These are phyloP conservation scores for Schizosaccharomyces octosporus DNA, from an alignment of 805 yeast species.

Conservation along the genomic window DNA sequence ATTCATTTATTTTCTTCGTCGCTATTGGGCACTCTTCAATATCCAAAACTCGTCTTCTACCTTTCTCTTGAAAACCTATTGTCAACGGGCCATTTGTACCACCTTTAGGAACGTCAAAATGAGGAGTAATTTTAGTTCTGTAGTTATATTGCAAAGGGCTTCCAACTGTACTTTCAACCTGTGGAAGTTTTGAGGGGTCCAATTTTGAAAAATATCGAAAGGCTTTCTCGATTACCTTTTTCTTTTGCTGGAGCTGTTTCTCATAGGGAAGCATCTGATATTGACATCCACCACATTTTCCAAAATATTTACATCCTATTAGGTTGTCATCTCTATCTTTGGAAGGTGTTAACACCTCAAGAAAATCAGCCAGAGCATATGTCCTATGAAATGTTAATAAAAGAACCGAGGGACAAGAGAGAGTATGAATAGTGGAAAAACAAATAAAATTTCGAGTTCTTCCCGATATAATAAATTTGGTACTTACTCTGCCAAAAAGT, in stretches of 20 bases:
- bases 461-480: too few species aligned
- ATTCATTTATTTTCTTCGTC: constrained; percentile 50
- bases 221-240: constrained; percentile 56
- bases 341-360: constrained; percentile 24
- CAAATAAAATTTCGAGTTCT: too few species aligned
- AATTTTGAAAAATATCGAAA: constrained; percentile 38
- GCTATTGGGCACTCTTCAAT: constrained; percentile 89
- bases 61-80: constrained; percentile 72
- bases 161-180: constrained; percentile 34
- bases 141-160: constrained; percentile 59
- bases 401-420: too few species aligned
- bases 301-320: constrained; percentile 62
- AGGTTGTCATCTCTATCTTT: constrained; percentile 29
- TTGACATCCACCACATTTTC: constrained; percentile 86
- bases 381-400: background rate
- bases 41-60: constrained; percentile 45
- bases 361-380: constrained; percentile 37
- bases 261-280: constrained; percentile 56
- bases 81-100: constrained; percentile 27
- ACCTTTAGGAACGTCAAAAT: constrained; percentile 52
- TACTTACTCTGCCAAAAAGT: constrained; percentile 9
- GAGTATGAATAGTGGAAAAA: too few species aligned
- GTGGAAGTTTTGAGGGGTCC: constrained; percentile 24
- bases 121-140: constrained; percentile 89
- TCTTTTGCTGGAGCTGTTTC: constrained; percentile 48